Percentiles rank a stretch among this genome's conserved stretches.
Evolutionary conservation across 139 green algal species (phyloP).

Genomic region (Tetradesmus obliquus): DNA sequence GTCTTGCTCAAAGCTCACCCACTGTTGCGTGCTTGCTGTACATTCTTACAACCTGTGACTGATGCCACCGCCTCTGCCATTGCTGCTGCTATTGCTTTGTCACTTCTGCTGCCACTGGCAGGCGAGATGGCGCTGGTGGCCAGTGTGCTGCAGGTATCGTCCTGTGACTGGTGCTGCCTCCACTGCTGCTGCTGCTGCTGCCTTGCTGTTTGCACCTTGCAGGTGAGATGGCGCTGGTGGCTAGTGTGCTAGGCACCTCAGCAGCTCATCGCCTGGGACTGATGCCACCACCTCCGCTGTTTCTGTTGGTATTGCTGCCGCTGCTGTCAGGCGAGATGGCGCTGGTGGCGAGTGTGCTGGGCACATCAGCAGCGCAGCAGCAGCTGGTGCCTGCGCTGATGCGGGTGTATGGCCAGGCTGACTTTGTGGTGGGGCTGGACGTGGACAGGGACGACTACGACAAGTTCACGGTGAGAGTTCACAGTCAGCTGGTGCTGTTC

Average conservation of each 20-base stretch:
- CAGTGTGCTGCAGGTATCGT: slow-evolving; percentile 57
- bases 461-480: slow-evolving; percentile 74
- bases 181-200: not conserved
- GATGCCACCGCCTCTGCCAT: not conserved
- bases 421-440: slow-evolving; percentile 87
- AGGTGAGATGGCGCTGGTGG: slow-evolving; percentile 75
- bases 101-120: not conserved
- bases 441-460: slow-evolving; percentile 81
- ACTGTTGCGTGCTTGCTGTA: not conserved
- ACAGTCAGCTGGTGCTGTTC: slow-evolving; percentile 37
- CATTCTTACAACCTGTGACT: not conserved
- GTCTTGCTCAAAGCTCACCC: not conserved
- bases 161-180: not conserved
- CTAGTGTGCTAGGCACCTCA: slow-evolving; percentile 70
- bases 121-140: slow-evolving; percentile 77
- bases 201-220: not conserved
- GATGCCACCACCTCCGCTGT: slow-evolving; percentile 59
- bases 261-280: slow-evolving; percentile 53
- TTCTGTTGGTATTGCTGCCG: not conserved
- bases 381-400: slow-evolving; percentile 81
- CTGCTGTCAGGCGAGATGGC: slow-evolving; percentile 62
- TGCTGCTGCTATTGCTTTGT: not conserved
- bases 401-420: slow-evolving; percentile 74
- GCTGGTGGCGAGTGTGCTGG: slow-evolving; percentile 78
- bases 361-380: slow-evolving; percentile 53